These are phyloP conservation scores for Penicillium sp. DNA, from an alignment of 2,329 filamentous ascomycete species.

Conservation along the genomic window DNA sequence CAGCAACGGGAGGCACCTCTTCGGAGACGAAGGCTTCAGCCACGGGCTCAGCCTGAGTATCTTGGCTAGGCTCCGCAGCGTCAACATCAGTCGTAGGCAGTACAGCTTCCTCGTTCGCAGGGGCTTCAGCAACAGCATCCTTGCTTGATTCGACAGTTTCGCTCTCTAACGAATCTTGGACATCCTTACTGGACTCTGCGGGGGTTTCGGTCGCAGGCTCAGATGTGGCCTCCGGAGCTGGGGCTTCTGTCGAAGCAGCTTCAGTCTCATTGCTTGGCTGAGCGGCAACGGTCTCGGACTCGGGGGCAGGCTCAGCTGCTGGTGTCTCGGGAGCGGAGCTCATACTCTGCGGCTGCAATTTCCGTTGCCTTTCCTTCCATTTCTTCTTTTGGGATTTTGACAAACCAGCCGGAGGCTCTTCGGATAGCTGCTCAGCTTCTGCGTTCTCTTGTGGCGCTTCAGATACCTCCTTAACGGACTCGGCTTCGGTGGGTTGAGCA, in stretches of 20 bases:
- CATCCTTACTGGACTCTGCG: constrained; percentile 1
- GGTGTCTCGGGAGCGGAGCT: neutral
- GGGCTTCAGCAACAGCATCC: neutral
- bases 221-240: neutral
- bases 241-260: neutral
- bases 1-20: neutral
- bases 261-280: neutral
- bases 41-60: neutral
- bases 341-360: neutral
- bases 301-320: neutral
- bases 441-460: neutral
- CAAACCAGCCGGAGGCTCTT: neutral
- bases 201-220: neutral
- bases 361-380: neutral
- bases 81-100: neutral
- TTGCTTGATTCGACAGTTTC: neutral
- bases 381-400: constrained; percentile 2
- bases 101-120: neutral
- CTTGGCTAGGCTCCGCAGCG: neutral
- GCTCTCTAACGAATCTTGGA: neutral
- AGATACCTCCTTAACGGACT: neutral
- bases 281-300: constrained; percentile 6
- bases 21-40: neutral
- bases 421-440: neutral
- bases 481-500: neutral